phyloP scores from a whole-genome alignment of 805 yeast genomes.

The Candida maesae region DNA sequence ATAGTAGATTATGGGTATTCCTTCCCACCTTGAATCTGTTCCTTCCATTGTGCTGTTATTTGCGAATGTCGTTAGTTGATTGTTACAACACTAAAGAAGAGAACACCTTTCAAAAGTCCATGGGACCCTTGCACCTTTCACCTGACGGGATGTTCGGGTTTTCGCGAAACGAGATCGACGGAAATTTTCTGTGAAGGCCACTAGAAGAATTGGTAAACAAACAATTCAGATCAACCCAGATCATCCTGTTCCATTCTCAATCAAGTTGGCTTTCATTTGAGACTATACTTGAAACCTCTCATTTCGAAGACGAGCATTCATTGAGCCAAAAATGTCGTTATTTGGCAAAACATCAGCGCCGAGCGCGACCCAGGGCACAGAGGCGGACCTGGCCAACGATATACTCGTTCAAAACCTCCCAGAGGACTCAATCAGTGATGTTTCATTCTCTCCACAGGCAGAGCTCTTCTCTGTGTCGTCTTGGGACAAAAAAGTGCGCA shows the following conservation, averaged over 20 bases:
- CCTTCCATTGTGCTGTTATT: slow-evolving; percentile 4
- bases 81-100: too few species aligned
- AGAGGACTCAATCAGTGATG: slow-evolving; percentile 84
- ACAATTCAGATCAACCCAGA: not conserved
- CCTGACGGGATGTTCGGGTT: slow-evolving; percentile 1
- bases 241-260: too few species aligned
- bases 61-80: too few species aligned
- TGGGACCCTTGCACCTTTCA: too few species aligned
- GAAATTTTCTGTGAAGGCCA: too few species aligned
- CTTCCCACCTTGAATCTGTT: slow-evolving; percentile 14
- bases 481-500: slow-evolving; percentile 94
- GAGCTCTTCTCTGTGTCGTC: slow-evolving; percentile 77
- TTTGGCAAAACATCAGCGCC: slow-evolving; percentile 27
- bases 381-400: slow-evolving; percentile 60
- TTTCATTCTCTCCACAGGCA: slow-evolving; percentile 82
- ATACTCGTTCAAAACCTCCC: slow-evolving; percentile 73
- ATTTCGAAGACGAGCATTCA: not conserved
- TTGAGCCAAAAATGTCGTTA: slow-evolving; percentile 33
- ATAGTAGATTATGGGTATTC: slow-evolving; percentile 17
- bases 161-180: not conserved
- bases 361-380: slow-evolving; percentile 22
- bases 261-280: too few species aligned
- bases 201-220: slow-evolving; percentile 3
- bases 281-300: too few species aligned
- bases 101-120: too few species aligned